Evolutionary conservation across 768 basidiomycete genomes (phyloP), one percentile per base, ranked within the genome.

Genomic region (Calocera cornea): DNA sequence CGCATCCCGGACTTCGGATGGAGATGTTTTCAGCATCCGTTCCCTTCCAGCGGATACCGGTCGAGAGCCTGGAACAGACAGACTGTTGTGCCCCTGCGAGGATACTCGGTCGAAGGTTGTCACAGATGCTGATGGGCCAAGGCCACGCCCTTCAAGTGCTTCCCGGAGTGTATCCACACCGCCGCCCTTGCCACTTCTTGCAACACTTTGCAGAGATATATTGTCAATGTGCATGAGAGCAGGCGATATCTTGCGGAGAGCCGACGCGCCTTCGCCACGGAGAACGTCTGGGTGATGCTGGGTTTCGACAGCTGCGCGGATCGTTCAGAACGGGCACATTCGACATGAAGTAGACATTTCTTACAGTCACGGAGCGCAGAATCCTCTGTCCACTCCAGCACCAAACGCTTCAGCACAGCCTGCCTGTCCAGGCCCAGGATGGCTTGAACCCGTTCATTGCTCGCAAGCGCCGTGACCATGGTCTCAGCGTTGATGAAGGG

Each of bases 191-290:
- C 84, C 84, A 2, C 90, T 89, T 67, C 90, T 83, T 22, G 88
- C 83, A 67, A 95, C 77, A 73, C 90, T 92, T 74, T 90, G 89
- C 67, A 92, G 80, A 5, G 94, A 95, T 36, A 91, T 80, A 75
- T 95, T 95, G 72, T 94, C 90, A 65, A 90, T 89, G 71, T 90
- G 87, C 90, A 94, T 95, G 69, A 95, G 79, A 17, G 88, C 86
- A 36, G 90, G 90, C 3, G 90, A 88, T 36, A 93, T 84, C 74
- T 86, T 90, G 65, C 91, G 82, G 47, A 92, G 81, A 1, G 89
- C 87, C 1, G 88, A 85, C 41, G 87, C 78, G 16, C 85, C 85
- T 71, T 92, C 89, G 66, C 83, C 83, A 27, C 87, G 81, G 24
- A 83, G 82, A 10, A 80, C 73, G 24, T 91, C 86, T 68, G 82